Conservation (phyloP, 768 basidiomycete species). For the Panus rudis region DNA sequence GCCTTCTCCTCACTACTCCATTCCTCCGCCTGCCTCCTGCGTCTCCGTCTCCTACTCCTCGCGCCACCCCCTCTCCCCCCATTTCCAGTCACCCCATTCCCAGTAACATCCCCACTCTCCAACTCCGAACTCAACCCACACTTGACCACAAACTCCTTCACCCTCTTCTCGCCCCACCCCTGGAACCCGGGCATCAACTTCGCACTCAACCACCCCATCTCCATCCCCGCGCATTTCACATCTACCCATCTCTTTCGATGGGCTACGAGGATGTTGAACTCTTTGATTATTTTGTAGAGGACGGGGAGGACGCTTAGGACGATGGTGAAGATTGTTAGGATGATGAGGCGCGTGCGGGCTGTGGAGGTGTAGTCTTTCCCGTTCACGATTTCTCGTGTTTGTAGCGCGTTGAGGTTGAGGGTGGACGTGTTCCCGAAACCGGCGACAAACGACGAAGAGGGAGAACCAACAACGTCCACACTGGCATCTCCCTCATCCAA, state of each 20-base stretch:
- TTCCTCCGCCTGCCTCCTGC: slow-evolving; percentile 16
- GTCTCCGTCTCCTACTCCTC: slow-evolving; percentile 14
- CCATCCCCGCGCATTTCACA: slow-evolving; percentile 57
- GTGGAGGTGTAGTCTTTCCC: slow-evolving; percentile 33
- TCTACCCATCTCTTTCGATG: slow-evolving; percentile 56
- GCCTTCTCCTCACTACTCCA: slow-evolving; percentile 40
- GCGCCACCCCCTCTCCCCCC: slow-evolving; percentile 17
- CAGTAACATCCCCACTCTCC: slow-evolving; percentile 30
- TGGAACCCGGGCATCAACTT: slow-evolving; percentile 57
- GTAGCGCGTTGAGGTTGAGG: slow-evolving; percentile 22
- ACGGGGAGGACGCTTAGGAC: slow-evolving; percentile 60
- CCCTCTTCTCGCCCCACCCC: slow-evolving; percentile 64
- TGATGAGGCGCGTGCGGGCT: slow-evolving; percentile 57
- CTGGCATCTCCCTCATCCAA: slow-evolving; percentile 35
- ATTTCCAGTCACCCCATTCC: too few species aligned
- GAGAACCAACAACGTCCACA: too few species aligned
- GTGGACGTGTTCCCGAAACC: slow-evolving; percentile 26
- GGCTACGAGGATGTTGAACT: slow-evolving; percentile 50
- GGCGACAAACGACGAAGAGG: too few species aligned
- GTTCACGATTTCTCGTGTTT: slow-evolving; percentile 28
- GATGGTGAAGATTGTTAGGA: slow-evolving; percentile 56
- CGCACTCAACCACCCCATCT: slow-evolving; percentile 71
- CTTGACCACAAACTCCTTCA: slow-evolving; percentile 65
- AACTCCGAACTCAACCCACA: slow-evolving; percentile 58
- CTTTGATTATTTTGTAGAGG: slow-evolving; percentile 54